Evolutionary conservation across 2,329 filamentous ascomycete genomes (phyloP), one percentile per base, ranked within the genome.

Genomic region (Alternaria tenuissima): DNA sequence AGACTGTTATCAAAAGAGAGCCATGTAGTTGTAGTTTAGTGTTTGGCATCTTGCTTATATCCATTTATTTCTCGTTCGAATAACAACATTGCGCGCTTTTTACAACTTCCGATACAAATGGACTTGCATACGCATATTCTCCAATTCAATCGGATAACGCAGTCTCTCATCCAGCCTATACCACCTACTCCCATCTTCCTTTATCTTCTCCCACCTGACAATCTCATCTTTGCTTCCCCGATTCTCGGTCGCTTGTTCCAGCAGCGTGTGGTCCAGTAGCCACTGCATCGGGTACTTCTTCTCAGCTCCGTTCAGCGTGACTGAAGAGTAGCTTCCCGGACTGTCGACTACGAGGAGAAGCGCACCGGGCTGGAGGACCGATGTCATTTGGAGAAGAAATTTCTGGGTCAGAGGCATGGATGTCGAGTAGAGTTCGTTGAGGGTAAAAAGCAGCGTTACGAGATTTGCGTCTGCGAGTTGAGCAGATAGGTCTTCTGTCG

Each of bases 61-160:
- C 24, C 24, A 24, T 24, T 24, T 7, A 48, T 34, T 2, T 34
- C 14, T n/a, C 24, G 12, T 34, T 26, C n/a, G 11, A 24, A 30
- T 20, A 18, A 36, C 11, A 51, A 7, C 24, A 24, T 24, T 14
- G 9, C 11, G 4, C 36, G 18, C 18, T 14, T 11, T 11, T 1
- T 61, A 65, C 11, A 67, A 7, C 22, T 69, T 52, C 20, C 56
- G 64, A 55, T 97, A 98, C 16, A 97, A 75, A 81, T 97, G 93
- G 69, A 97, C 84, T 79, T 98, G 94, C 78, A 94, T 97, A 47
- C 94, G 88, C 94, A 97, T 97, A 75, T 97, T 92, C 81, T 98
- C 94, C 74, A 98, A 80, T 52, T 89, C 86, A 70, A 97, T 93
- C 7, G 93, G 91, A 80, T 97, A 98, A 41, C 84, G 82, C 66